phyloP scores from a whole-genome alignment of 1,284 basidiomycete species.

The Salmacisia buchloeana region DNA sequence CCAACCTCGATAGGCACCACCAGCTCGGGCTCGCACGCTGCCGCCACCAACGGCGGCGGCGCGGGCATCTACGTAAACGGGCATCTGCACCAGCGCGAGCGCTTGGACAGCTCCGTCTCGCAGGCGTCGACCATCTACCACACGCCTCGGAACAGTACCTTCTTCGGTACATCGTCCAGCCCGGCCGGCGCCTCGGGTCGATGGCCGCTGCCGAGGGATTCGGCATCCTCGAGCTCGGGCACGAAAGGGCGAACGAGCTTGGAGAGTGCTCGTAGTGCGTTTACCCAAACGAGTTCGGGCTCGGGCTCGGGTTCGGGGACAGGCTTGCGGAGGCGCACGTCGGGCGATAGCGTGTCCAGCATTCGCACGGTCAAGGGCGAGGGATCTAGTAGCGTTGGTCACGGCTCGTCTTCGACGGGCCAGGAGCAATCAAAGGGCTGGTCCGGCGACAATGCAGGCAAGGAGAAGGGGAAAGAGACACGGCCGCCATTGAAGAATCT shows the following conservation, averaged over 20 bases:
- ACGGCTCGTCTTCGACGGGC: not conserved
- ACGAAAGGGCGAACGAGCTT: not conserved
- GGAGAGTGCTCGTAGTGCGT: not conserved
- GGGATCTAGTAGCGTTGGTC: not conserved
- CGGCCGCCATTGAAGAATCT: too few species aligned
- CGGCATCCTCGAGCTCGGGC: not conserved
- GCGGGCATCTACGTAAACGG: conserved; percentile 4
- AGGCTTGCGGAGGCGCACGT: not conserved
- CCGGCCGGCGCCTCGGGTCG: conserved; percentile 10
- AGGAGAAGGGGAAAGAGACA: not conserved
- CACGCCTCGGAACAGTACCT: conserved; percentile 32
- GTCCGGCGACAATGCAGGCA: not conserved
- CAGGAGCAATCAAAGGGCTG: not conserved
- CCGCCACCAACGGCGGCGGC: too few species aligned
- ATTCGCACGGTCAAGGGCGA: not conserved
- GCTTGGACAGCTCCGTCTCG: conserved; percentile 7
- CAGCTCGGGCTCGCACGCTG: too few species aligned
- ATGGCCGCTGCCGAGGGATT: not conserved
- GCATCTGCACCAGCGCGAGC: not conserved
- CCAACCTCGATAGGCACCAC: too few species aligned
- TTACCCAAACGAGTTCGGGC: not conserved
- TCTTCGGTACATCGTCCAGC: conserved; percentile 22
- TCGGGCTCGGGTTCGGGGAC: not conserved
- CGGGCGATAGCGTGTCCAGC: not conserved
- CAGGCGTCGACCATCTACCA: conserved; percentile 31